These are phyloP conservation scores for Melaleuca quinquenervia DNA, from an alignment of 345 rosid genomes.

Conservation along the genomic window DNA sequence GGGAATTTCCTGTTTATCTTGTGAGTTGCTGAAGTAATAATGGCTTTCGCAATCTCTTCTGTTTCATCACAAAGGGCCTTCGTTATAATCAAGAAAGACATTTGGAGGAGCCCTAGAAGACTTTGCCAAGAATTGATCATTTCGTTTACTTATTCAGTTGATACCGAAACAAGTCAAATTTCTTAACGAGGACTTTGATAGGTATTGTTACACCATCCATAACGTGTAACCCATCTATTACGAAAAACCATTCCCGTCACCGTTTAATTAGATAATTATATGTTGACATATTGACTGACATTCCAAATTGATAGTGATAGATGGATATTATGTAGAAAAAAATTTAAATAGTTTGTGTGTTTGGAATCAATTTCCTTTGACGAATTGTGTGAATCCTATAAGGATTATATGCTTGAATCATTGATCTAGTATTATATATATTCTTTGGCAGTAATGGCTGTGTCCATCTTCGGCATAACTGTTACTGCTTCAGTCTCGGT, in stretches of 20 bases:
- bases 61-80: background rate
- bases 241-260: no score
- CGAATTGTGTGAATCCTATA: rapidly evolving
- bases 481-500: background rate
- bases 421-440: background rate
- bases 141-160: no score
- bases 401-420: background rate
- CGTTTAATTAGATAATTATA: no score
- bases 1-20: background rate
- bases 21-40: background rate
- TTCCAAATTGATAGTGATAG: background rate
- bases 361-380: background rate
- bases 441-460: background rate
- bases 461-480: background rate
- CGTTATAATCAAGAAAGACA: background rate
- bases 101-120: background rate
- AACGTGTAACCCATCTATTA: no score
- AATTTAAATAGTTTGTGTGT: background rate
- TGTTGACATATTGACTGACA: background rate
- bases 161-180: no score
- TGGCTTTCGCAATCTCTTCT: background rate
- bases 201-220: no score
- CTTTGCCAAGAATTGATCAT: background rate
- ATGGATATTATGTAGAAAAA: background rate
- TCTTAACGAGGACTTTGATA: no score